Evolutionary conservation across 73 alveolate species (phyloP).

Genomic region (Paramecium tetraurelia): DNA sequence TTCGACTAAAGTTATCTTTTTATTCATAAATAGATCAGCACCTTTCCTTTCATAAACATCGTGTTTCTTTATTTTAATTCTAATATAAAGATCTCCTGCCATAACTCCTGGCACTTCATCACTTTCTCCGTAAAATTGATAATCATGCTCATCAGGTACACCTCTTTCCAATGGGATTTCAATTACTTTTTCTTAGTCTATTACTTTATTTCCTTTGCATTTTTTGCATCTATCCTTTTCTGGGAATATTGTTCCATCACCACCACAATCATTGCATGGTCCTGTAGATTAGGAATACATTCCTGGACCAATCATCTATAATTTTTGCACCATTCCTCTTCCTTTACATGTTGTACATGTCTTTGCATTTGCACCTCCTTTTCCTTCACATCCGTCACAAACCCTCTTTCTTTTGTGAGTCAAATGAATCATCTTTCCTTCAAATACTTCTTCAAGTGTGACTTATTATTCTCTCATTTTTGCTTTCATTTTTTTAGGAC

Average conservation of each 20-base stretch:
- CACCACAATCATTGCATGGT: slow-evolving; percentile 93
- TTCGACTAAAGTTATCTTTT: slow-evolving; percentile 87
- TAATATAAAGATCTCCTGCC: slow-evolving; percentile 95
- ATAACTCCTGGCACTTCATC: slow-evolving; percentile 97
- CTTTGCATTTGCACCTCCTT: slow-evolving; percentile 87
- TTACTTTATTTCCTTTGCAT: slow-evolving; percentile 85
- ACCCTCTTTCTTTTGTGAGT: slow-evolving; percentile 86
- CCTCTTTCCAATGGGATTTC: slow-evolving; percentile 95
- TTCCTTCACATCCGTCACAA: slow-evolving; percentile 89
- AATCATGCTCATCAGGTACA: slow-evolving; percentile 95
- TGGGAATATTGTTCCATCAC: slow-evolving; percentile 87
- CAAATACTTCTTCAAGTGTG: slow-evolving; percentile 90
- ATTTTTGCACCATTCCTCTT: slow-evolving; percentile 84
- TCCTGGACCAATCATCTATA: slow-evolving; percentile 92
- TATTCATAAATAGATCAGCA: slow-evolving; percentile 88
- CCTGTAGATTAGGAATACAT: slow-evolving; percentile 92
- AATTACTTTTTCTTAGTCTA: slow-evolving; percentile 79
- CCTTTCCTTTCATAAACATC: slow-evolving; percentile 89
- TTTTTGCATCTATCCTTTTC: slow-evolving; percentile 80
- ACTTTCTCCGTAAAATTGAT: slow-evolving; percentile 95
- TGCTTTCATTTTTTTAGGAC: slow-evolving; percentile 86
- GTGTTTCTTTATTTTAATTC: slow-evolving; percentile 83
- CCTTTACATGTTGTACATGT: slow-evolving; percentile 95
- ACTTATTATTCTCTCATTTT: slow-evolving; percentile 81
- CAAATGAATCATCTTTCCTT: slow-evolving; percentile 88